Conservation (phyloP, 73 alveolate genomes). For the Paramecium bursaria region DNA sequence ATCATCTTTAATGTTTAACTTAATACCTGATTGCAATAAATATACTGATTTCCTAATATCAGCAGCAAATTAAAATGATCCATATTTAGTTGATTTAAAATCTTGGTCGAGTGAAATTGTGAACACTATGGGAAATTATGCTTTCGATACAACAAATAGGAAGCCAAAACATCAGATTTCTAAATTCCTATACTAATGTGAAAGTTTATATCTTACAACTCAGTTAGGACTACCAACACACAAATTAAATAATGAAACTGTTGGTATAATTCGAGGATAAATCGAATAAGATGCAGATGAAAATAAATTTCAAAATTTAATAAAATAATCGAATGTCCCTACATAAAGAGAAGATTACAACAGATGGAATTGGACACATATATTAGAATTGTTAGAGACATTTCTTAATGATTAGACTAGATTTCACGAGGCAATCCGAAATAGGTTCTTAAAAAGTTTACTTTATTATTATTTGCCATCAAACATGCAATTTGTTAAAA, state of each 20-base stretch:
- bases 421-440: slow-evolving; percentile 5
- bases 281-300: slow-evolving; percentile 68
- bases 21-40: slow-evolving; percentile 66
- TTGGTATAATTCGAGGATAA: slow-evolving; percentile 62
- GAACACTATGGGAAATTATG: slow-evolving; percentile 69
- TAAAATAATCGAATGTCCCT: slow-evolving; percentile 41
- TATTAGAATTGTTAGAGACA: slow-evolving; percentile 51
- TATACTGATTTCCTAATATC: slow-evolving; percentile 69
- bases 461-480: slow-evolving; percentile 25
- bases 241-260: slow-evolving; percentile 65
- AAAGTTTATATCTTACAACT: slow-evolving; percentile 59
- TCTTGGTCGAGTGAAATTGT: slow-evolving; percentile 69
- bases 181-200: slow-evolving; percentile 65
- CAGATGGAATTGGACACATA: slow-evolving; percentile 65
- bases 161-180: slow-evolving; percentile 43
- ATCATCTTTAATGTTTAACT: slow-evolving; percentile 65
- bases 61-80: slow-evolving; percentile 66
- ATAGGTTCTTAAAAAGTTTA: slow-evolving; percentile 20
- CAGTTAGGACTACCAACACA: slow-evolving; percentile 65
- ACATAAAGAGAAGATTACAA: slow-evolving; percentile 34
- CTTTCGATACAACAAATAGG: slow-evolving; percentile 54
- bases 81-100: slow-evolving; percentile 44
- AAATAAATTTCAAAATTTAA: slow-evolving; percentile 39
- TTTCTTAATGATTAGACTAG: neutral
- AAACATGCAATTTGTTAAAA: slow-evolving; percentile 30